phyloP scores from a whole-genome alignment of 352 stramenopile species.

The Pythium pyrilobum region DNA sequence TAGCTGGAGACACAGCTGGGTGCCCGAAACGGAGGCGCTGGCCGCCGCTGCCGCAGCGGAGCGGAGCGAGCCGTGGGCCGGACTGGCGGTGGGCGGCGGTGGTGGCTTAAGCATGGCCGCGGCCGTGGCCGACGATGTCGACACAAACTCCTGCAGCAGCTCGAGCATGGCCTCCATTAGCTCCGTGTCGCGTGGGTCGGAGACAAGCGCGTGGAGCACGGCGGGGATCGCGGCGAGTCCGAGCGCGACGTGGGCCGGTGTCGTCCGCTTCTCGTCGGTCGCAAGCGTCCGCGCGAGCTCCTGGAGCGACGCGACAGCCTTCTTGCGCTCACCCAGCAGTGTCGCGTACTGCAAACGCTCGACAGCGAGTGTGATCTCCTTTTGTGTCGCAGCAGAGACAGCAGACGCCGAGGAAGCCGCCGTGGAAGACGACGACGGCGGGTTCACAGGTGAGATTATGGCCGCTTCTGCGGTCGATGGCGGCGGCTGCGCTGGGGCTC shows the following conservation, averaged over 20 bases:
- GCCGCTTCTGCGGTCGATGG: too few relatives aligned
- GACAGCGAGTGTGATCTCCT: slow-evolving; percentile 46
- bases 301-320: slow-evolving; percentile 42
- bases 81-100: neutral
- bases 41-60: neutral
- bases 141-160: slow-evolving; percentile 54
- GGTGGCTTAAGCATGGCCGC: slow-evolving; percentile 33
- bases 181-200: slow-evolving; percentile 75
- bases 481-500: too few relatives aligned
- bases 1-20: slow-evolving; percentile 61
- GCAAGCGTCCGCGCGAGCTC: slow-evolving; percentile 23
- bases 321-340: slow-evolving; percentile 69
- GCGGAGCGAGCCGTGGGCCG: slow-evolving; percentile 2
- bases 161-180: slow-evolving; percentile 83
- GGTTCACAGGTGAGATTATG: too few relatives aligned
- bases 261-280: neutral
- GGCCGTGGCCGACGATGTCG: slow-evolving; percentile 25
- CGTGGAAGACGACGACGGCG: neutral
- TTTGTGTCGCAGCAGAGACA: slow-evolving; percentile 1
- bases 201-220: slow-evolving; percentile 55
- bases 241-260: slow-evolving; percentile 36
- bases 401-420: neutral
- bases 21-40: slow-evolving; percentile 29
- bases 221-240: slow-evolving; percentile 37
- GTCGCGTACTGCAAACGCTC: slow-evolving; percentile 72